Conservation (phyloP, 257 asterid genomes). For the Nicotiana benthamiana region DNA sequence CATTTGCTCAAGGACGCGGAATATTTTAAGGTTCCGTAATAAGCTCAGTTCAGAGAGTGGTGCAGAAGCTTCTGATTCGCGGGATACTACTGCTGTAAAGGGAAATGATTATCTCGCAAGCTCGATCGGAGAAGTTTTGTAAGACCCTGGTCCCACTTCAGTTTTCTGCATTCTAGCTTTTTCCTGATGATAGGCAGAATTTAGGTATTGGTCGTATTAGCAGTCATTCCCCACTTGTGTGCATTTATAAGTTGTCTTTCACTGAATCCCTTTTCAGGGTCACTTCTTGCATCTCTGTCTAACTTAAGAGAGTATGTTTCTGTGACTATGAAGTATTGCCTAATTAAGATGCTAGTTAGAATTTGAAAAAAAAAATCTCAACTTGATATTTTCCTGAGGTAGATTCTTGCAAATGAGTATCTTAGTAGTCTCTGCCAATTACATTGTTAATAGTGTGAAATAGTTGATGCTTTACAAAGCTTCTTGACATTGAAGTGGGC, state of each 20-base stretch:
- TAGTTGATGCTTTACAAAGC: background rate
- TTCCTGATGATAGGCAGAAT: background rate
- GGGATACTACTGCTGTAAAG: constrained; percentile 11
- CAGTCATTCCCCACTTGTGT: background rate
- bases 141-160: background rate
- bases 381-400: background rate
- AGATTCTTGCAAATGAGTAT: background rate
- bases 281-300: background rate
- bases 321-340: background rate
- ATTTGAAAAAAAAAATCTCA: background rate
- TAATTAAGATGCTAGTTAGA: background rate
- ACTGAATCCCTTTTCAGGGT: background rate
- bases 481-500: background rate
- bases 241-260: background rate
- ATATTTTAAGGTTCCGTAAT: constrained; percentile 18
- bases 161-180: background rate
- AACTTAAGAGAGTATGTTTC: background rate
- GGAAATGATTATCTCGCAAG: constrained; percentile 17
- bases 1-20: constrained; percentile 24
- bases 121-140: constrained; percentile 26
- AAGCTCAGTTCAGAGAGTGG: constrained; percentile 30
- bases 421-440: background rate
- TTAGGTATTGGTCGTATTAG: background rate
- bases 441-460: too few species aligned
- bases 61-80: constrained; percentile 26